Conservation (phyloP, 1,139 yeast genomes). For the Yamadazyma sp. region DNA sequence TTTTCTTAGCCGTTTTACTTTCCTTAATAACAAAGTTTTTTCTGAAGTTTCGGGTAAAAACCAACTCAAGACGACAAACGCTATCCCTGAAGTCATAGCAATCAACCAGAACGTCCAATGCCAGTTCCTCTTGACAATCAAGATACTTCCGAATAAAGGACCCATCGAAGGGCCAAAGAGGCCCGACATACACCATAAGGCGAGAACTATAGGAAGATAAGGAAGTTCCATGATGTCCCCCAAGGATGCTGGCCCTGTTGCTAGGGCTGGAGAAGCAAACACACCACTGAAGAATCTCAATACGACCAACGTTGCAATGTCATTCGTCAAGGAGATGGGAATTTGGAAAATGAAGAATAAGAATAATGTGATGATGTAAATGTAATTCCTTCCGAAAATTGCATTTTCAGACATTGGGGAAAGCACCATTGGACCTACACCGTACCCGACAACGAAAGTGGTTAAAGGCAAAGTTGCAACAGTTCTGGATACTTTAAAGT, state of each 20-base stretch:
- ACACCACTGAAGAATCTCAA: slow-evolving; percentile 35
- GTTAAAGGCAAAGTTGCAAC: slow-evolving; percentile 45
- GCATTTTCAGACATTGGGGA: slow-evolving; percentile 54
- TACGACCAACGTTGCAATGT: slow-evolving; percentile 31
- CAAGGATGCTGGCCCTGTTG: slow-evolving; percentile 40
- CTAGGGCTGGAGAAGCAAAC: slow-evolving; percentile 37
- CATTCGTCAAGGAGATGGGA: slow-evolving; percentile 29
- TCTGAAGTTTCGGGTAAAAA: slow-evolving; percentile 54
- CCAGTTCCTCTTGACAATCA: slow-evolving; percentile 32
- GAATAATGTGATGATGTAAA: slow-evolving; percentile 32
- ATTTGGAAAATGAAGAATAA: slow-evolving; percentile 35
- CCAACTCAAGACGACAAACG: slow-evolving; percentile 30
- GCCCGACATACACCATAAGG: slow-evolving; percentile 30
- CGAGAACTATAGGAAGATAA: slow-evolving; percentile 27
- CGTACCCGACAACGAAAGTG: slow-evolving; percentile 51
- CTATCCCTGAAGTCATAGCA: slow-evolving; percentile 33
- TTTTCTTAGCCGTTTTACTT: slow-evolving; percentile 47
- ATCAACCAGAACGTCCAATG: slow-evolving; percentile 49
- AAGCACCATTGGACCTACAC: slow-evolving; percentile 54
- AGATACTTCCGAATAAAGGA: slow-evolving; percentile 31
- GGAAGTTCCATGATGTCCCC: slow-evolving; percentile 27
- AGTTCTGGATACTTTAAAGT: slow-evolving; percentile 40
- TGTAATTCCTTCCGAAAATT: slow-evolving; percentile 52
- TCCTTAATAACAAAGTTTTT: slow-evolving; percentile 43
- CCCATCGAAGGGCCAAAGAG: slow-evolving; percentile 35